Evolutionary conservation across 441 rosid genomes (phyloP).

Genomic region (Hura crepitans): DNA sequence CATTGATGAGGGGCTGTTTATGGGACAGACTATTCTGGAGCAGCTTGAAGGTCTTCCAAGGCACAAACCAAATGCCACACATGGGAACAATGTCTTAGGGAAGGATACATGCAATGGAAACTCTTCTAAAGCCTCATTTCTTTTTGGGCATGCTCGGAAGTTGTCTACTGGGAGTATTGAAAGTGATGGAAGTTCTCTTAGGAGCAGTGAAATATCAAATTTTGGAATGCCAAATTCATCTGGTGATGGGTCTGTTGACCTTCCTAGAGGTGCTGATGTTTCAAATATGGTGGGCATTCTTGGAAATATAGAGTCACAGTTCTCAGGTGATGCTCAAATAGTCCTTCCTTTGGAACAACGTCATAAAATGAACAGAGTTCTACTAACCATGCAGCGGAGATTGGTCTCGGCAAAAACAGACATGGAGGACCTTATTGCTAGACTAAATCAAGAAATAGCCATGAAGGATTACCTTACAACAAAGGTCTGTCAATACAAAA

Average conservation of each 20-base stretch:
- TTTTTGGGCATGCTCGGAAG: conserved; percentile 54
- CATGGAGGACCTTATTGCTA: conserved; percentile 94
- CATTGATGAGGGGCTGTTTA: conserved; percentile 79
- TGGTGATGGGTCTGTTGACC: conserved; percentile 54
- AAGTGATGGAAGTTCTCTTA: conserved; percentile 56
- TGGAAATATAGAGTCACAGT: conserved; percentile 36
- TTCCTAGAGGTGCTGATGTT: conserved; percentile 42
- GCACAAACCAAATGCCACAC: conserved; percentile 48
- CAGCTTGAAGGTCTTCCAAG: conserved; percentile 76
- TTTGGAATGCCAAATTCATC: conserved; percentile 53
- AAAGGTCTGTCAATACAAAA: conserved; percentile 50
- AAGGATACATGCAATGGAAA: conserved; percentile 46
- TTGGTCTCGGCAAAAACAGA: conserved; percentile 83
- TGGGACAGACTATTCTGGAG: conserved; percentile 80
- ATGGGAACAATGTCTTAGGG: conserved; percentile 37
- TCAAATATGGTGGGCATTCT: conserved; percentile 35
- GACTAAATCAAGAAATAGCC: conserved; percentile 89
- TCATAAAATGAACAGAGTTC: conserved; percentile 71
- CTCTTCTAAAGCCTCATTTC: conserved; percentile 40
- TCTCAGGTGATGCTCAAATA: conserved; percentile 52
- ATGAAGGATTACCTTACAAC: conserved; percentile 81
- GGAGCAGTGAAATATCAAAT: conserved; percentile 61
- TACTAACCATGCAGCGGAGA: conserved; percentile 65
- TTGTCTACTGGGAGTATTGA: conserved; percentile 66
- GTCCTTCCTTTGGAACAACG: conserved; percentile 75